Evolutionary conservation across 2,329 filamentous ascomycete species (phyloP), one percentile per base, ranked within the genome.

Genomic region (Rhynchosporium graminicola): DNA sequence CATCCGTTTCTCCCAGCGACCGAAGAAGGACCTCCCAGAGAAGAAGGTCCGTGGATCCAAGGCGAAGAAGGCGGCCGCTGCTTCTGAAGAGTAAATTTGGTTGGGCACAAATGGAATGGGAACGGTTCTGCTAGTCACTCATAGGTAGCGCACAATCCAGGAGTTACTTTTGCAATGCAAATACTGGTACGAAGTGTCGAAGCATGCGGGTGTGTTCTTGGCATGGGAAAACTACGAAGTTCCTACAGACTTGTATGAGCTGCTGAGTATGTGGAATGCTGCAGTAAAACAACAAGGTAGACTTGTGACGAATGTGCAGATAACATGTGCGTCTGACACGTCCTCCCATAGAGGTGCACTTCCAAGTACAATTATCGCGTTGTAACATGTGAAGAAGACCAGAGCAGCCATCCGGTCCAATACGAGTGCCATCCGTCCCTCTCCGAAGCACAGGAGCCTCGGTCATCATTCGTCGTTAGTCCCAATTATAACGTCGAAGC

Each of bases 11-110:
- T 87, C 89, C 73, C 90, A 96, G 86, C 84, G 83, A 77, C 81
- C 88, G 72, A 86, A 88, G 80, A 96, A 96, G 88, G 83, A 88
- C 66, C 79, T 81, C 68, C 86, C 86, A 73, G 87, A 87, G 80
- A 76, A 79, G 75, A 96, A 96, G 87, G 82, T 83, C 73, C 86
- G 92, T 75, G 92, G 93, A 73, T 83, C 83, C 71, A 91, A 92
- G 84, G 91, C 90, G 74, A 84, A 84, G 81, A 88, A 90, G 83
- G 88, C 87, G 69, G 81, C 71, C 61, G 83, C 82, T 59, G 80
- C 78, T 70, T 77, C 79, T 74, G 78, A 79, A 70, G 77, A 77
- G 64, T 75, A 67, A 69, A 58, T 60, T 65, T 61, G 57, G 57
- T 29, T 45, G 54, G 52, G 65, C 58, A 64, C 62, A 20, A 63